Conservation (phyloP, 2,329 filamentous ascomycete genomes). For the Alternaria arbusti region DNA sequence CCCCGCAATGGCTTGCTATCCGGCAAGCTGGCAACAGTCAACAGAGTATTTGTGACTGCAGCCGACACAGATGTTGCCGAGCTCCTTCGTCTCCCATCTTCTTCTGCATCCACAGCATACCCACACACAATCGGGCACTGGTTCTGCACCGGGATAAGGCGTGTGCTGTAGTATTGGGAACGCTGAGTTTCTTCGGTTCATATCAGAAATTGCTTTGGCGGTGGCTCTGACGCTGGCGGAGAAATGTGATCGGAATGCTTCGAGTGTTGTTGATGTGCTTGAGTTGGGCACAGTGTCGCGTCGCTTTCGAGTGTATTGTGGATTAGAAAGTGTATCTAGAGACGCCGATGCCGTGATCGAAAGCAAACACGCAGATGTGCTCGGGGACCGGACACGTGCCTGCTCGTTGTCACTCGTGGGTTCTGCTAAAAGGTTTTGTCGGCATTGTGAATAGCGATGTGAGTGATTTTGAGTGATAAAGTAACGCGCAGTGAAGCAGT, state of each 20-base stretch:
- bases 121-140: constrained; percentile 17
- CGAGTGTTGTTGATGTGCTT: background rate
- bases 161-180: background rate
- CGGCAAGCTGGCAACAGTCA: constrained; percentile 14
- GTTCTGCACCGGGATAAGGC: constrained; percentile 15
- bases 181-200: background rate
- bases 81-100: constrained; percentile 17
- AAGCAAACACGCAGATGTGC: background rate
- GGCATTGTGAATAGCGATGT: background rate
- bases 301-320: background rate
- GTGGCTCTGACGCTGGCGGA: background rate
- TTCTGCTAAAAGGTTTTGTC: background rate
- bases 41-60: constrained; percentile 17
- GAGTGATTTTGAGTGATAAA: background rate
- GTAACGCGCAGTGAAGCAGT: background rate
- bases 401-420: background rate
- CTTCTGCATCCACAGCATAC: constrained; percentile 19
- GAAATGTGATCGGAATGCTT: background rate
- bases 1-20: background rate
- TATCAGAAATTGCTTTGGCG: background rate
- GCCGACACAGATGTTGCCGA: constrained; percentile 19
- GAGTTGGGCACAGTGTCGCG: background rate
- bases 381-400: background rate
- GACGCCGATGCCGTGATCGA: background rate
- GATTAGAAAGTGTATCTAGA: background rate